These are phyloP conservation scores for Magnaporthales sp. DNA, from an alignment of 2,329 filamentous ascomycete species.

Conservation along the genomic window DNA sequence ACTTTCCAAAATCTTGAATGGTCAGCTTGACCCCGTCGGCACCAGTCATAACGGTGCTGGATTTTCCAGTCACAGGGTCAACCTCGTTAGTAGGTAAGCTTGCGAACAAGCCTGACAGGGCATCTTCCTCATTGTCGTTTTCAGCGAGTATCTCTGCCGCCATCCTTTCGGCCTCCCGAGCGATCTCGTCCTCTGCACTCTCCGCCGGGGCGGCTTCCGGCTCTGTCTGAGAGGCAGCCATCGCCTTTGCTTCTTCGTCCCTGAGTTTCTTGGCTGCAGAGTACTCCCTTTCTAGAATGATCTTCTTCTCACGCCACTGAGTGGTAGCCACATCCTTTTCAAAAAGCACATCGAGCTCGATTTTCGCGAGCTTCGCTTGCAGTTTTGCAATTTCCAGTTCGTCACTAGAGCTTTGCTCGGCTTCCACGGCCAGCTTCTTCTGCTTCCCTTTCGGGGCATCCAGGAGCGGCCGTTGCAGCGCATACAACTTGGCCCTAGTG, in stretches of 20 bases:
- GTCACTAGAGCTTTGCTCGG: slow-evolving; percentile 12
- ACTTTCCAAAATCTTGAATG: slow-evolving; percentile 78
- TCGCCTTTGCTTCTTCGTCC: slow-evolving; percentile 19
- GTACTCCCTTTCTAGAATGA: slow-evolving; percentile 54
- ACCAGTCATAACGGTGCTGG: slow-evolving; percentile 44
- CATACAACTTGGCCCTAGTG: slow-evolving; percentile 61
- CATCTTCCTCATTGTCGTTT: slow-evolving; percentile 43
- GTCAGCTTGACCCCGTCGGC: slow-evolving; percentile 45
- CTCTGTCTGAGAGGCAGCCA: slow-evolving; percentile 17
- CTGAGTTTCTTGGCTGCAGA: slow-evolving; percentile 35
- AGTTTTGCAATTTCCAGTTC: slow-evolving; percentile 52
- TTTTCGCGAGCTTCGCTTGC: slow-evolving; percentile 63
- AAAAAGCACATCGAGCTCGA: slow-evolving; percentile 72
- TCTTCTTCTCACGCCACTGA: slow-evolving; percentile 52
- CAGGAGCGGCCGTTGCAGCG: slow-evolving; percentile 45
- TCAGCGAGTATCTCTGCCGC: slow-evolving; percentile 50
- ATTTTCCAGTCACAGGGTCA: slow-evolving; percentile 49
- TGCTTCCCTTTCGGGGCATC: slow-evolving; percentile 30
- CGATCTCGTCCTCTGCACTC: slow-evolving; percentile 35
- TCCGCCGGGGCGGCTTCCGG: slow-evolving; percentile 12
- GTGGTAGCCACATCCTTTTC: slow-evolving; percentile 57
- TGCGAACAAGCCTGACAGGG: slow-evolving; percentile 47
- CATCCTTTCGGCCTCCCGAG: slow-evolving; percentile 48
- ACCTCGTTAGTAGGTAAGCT: slow-evolving; percentile 53
- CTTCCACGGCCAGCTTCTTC: slow-evolving; percentile 11